phyloP scores from a whole-genome alignment of 257 asterid species.

The Przewalskia tangutica region DNA sequence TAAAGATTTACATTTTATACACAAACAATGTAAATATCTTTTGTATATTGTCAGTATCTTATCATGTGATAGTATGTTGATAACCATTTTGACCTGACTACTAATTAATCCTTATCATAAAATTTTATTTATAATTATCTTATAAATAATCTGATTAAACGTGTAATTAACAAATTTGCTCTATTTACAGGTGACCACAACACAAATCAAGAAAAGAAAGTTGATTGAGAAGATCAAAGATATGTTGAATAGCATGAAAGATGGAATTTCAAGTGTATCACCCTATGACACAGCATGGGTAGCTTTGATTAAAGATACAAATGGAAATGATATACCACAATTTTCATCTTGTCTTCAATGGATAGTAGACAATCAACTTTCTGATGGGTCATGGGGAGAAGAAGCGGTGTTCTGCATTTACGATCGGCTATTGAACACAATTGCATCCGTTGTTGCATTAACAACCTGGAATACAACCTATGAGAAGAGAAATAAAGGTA shows the following conservation, averaged over 20 bases:
- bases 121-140: too few relatives aligned
- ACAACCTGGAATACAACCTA: conserved; percentile 26
- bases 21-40: too few relatives aligned
- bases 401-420: not conserved
- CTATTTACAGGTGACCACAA: not conserved
- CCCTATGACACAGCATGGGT: conserved; percentile 47
- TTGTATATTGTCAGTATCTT: too few relatives aligned
- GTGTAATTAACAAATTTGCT: not conserved
- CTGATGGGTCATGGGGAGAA: conserved; percentile 47
- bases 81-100: too few relatives aligned
- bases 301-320: conserved; percentile 9
- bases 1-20: too few relatives aligned
- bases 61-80: too few relatives aligned
- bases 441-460: conserved; percentile 38
- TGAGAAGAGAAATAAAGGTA: conserved; percentile 17
- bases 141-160: too few relatives aligned
- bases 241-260: conserved; percentile 16
- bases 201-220: not conserved
- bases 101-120: too few relatives aligned
- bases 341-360: conserved; percentile 31
- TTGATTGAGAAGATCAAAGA: conserved; percentile 1
- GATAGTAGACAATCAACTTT: conserved; percentile 32
- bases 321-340: conserved; percentile 15
- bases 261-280: conserved; percentile 36
- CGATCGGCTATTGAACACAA: conserved; percentile 31